Base-by-base conservation (phyloP, 176 grass and related monocot genomes). In the Stipa capillata region DNA sequence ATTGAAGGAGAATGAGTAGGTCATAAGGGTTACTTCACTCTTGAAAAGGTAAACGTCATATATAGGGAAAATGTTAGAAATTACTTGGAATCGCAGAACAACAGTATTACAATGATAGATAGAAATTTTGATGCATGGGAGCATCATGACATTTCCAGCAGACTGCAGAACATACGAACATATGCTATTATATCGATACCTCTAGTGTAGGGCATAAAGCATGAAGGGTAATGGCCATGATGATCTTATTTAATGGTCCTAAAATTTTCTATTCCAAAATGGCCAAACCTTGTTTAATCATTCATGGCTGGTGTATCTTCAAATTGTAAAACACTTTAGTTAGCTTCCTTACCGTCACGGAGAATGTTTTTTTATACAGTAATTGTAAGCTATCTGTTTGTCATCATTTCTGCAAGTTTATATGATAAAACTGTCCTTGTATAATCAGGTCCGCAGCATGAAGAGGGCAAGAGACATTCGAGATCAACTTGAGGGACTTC, bases 401-500 rank as follows among this genome's bases (percentile, higher is more conserved):
- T 79, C 21, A 37, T 34, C 23, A 2, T 39, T 74, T 79, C 59
- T 44, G 13, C 21, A 83, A 48, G 25, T 67, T 56, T 40, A 60
- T 78, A 17, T 56, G 8, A 56, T 53, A 69, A 83, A 75, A 86
- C 8, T 80, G 15, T 60, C 27, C 17, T 66, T 64, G 54, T 18
- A 35, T 79, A 69, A 78, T 60, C 77, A 98, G 95, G 92, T 94
- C 10, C 84, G 92, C 17, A 98, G 90, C 76, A 98, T 98, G 96
- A 94, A 95, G 65, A 85, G 96, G 28, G 96, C 92, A 34, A 72
- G 96, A 36, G 96, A 98, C 81, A 91, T 95, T 73, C 88, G 88
- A 67, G 96, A 98, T 79, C 96, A 98, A 78, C 75, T 98, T 49
- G 92, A 98, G 53, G 96, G 92, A 36, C 92, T 98, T 63, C 25